A percentile compares a stretch with the other conserved stretches of the same genome.
These are phyloP conservation scores for Trichosporon coremiiforme DNA, from an alignment of 1,284 basidiomycete genomes.

Conservation along the genomic window DNA sequence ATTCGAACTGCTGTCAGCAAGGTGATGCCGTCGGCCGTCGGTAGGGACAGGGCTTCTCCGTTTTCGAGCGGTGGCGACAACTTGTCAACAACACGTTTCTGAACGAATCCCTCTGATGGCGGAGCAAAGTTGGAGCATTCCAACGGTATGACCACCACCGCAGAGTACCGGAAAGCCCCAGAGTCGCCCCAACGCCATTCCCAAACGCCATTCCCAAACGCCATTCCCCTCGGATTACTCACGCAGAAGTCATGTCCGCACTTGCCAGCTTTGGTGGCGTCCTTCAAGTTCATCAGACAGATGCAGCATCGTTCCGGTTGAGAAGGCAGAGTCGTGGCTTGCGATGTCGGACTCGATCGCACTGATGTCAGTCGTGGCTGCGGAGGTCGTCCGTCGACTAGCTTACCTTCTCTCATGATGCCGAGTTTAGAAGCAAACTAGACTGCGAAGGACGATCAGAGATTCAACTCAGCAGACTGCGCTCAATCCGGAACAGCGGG, in stretches of 20 bases:
- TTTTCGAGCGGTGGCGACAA: neutral
- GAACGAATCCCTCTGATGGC: neutral
- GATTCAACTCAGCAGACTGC: neutral
- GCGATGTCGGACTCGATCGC: conserved; percentile 7
- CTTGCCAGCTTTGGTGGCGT: conserved; percentile 72
- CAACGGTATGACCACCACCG: no score
- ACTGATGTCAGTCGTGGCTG: neutral
- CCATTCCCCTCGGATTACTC: conserved; percentile 29
- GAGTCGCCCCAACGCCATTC: no score
- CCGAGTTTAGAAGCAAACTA: conserved; percentile 1
- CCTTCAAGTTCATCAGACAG: conserved; percentile 73
- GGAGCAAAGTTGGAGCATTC: neutral
- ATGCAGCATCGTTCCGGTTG: conserved; percentile 60
- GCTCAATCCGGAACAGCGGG: conserved; percentile 3
- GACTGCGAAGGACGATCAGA: neutral
- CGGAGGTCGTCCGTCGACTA: neutral
- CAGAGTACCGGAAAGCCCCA: neutral
- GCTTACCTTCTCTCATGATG: conserved; percentile 10
- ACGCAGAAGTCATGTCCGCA: conserved; percentile 78
- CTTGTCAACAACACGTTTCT: neutral
- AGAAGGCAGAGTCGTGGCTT: conserved; percentile 1
- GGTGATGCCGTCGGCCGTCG: neutral
- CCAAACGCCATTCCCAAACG: no score
- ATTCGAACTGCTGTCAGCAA: conserved; percentile 66
- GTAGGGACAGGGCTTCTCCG: neutral